Conservation (phyloP, 169 alveolate genomes). For the Plasmodium cynomolgi region DNA sequence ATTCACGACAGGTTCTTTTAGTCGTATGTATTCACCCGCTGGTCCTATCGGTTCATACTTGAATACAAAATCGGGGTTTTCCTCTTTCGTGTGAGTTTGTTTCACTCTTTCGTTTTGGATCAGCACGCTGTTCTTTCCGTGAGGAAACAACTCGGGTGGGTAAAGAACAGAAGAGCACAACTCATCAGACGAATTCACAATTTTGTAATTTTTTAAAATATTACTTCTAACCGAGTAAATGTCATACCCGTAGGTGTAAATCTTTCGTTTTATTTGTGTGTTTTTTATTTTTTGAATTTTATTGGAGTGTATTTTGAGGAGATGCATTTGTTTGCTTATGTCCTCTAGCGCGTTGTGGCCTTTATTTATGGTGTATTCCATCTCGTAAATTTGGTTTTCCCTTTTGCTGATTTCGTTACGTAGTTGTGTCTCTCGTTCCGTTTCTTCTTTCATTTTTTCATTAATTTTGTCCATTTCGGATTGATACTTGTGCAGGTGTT, state of each 20-base stretch:
- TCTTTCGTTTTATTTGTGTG: slow-evolving; percentile 27
- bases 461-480: slow-evolving; percentile 1
- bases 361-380: slow-evolving; percentile 29
- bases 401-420: slow-evolving; percentile 19
- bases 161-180: neutral
- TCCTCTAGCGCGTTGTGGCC: neutral
- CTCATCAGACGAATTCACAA: neutral
- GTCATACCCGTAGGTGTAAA: slow-evolving; percentile 70
- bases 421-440: slow-evolving; percentile 6
- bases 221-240: slow-evolving; percentile 23
- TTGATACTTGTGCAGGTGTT: slow-evolving; percentile 28
- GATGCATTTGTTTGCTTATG: slow-evolving; percentile 15
- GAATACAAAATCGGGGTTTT: neutral
- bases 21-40: slow-evolving; percentile 54
- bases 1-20: slow-evolving; percentile 4
- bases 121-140: neutral
- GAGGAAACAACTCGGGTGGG: neutral
- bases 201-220: slow-evolving; percentile 8
- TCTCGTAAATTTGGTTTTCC: slow-evolving; percentile 53
- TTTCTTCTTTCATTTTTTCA: slow-evolving; percentile 31
- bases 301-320: slow-evolving; percentile 2
- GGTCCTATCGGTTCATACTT: slow-evolving; percentile 74
- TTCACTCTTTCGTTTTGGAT: neutral
- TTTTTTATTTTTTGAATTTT: slow-evolving; percentile 60
- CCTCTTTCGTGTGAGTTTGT: neutral